phyloP scores from a whole-genome alignment of 2,329 filamentous ascomycete genomes.

The Podosphaera aphanis region DNA sequence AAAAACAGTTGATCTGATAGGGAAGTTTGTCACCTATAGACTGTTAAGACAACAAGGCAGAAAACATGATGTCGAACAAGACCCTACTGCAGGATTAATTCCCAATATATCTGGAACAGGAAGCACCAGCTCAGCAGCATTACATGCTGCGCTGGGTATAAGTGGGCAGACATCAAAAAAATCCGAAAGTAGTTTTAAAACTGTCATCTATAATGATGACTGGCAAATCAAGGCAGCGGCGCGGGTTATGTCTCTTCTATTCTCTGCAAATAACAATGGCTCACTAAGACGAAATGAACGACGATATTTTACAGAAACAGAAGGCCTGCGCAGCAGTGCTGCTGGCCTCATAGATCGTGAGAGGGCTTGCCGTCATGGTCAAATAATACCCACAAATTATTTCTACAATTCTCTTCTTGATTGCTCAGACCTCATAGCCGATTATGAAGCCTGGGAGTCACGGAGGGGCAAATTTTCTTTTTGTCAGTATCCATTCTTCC shows the following conservation, averaged over 20 bases:
- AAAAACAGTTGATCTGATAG: conserved; percentile 50
- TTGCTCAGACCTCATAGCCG: conserved; percentile 59
- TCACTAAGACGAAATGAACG: conserved; percentile 18
- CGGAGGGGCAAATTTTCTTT: conserved; percentile 57
- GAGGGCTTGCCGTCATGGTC: conserved; percentile 28
- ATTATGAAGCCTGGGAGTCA: conserved; percentile 75
- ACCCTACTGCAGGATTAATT: conserved; percentile 43
- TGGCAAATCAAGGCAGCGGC: conserved; percentile 75
- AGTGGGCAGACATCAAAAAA: conserved; percentile 27
- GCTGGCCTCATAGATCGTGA: conserved; percentile 18
- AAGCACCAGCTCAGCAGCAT: conserved; percentile 34
- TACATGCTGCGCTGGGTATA: conserved; percentile 53
- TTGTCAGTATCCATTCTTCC: conserved; percentile 76
- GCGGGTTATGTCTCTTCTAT: conserved; percentile 57
- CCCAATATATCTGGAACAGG: conserved; percentile 47
- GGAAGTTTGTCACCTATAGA: conserved; percentile 61
- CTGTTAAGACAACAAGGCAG: conserved; percentile 48
- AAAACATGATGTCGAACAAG: conserved; percentile 32
- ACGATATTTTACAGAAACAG: conserved; percentile 15
- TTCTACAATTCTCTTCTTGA: conserved; percentile 80
- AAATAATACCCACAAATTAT: conserved; percentile 54
- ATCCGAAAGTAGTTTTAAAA: conserved; percentile 29
- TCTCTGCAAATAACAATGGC: conserved; percentile 50
- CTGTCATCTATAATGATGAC: conserved; percentile 50
- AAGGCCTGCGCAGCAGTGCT: conserved; percentile 16